phyloP scores from a whole-genome alignment of 1,284 basidiomycete genomes.

The Ceratobasidium theobromae region DNA sequence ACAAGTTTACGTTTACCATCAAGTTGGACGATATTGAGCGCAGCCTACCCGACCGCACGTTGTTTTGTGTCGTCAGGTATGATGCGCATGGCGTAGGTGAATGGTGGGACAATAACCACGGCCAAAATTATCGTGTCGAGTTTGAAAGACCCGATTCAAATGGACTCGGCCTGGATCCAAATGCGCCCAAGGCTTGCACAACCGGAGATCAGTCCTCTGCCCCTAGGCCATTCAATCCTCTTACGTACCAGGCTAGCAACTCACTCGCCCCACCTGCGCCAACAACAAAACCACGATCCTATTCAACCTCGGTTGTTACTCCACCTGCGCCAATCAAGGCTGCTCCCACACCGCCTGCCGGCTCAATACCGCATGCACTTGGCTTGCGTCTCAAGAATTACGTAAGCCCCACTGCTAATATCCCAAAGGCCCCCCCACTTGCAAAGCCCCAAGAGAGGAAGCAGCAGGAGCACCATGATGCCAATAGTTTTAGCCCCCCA shows the following conservation, averaged over 20 bases:
- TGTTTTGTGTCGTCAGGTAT: conserved; percentile 69
- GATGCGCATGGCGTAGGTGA: conserved; percentile 46
- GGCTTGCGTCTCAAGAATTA: conserved; percentile 14
- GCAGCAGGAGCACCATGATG: conserved; percentile 3
- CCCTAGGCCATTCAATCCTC: conserved; percentile 3
- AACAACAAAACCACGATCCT: conserved; percentile 19
- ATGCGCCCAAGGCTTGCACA: background rate
- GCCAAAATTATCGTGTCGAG: conserved; percentile 48
- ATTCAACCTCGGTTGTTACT: conserved; percentile 23
- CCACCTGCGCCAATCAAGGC: conserved; percentile 23
- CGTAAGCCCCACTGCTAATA: conserved; percentile 17
- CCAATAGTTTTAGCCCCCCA: conserved; percentile 9
- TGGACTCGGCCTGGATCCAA: background rate
- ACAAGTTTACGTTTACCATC: conserved; percentile 54
- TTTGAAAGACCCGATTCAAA: conserved; percentile 40
- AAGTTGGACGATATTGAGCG: conserved; percentile 73
- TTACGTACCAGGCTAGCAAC: conserved; percentile 7
- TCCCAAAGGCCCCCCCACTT: background rate
- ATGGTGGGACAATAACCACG: conserved; percentile 51
- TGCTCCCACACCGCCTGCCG: background rate
- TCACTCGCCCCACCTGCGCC: conserved; percentile 8
- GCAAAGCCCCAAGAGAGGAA: conserved; percentile 5
- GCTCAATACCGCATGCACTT: conserved; percentile 5
- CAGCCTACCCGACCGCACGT: conserved; percentile 62
- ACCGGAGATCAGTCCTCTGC: conserved; percentile 20